These are phyloP conservation scores for Rhynchospora pubera DNA, from an alignment of 176 grass and related monocot genomes.

Conservation along the genomic window DNA sequence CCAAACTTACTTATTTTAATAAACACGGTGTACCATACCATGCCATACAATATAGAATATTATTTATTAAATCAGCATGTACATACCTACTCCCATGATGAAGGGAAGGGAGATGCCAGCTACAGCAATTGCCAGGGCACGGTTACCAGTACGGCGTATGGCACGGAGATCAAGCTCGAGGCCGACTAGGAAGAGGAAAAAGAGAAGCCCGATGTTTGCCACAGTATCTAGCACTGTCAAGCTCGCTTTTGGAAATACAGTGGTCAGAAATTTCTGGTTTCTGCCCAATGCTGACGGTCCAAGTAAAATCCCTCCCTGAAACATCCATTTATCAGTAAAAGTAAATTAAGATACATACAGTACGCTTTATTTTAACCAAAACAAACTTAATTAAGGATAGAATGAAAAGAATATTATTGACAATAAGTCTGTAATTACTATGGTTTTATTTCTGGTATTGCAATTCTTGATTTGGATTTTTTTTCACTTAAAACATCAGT, in stretches of 20 bases:
- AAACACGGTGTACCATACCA: neutral
- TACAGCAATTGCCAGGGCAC: conserved; percentile 30
- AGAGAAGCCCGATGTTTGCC: conserved; percentile 19
- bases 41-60: neutral
- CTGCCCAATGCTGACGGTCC: conserved; percentile 19
- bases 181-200: conserved; percentile 25
- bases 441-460: neutral
- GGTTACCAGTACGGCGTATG: conserved; percentile 33
- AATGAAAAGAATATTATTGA: too few relatives aligned
- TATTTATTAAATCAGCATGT: neutral
- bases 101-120: conserved; percentile 34
- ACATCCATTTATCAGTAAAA: neutral
- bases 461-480: neutral
- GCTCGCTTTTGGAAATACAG: conserved; percentile 14
- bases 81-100: conserved; percentile 29
- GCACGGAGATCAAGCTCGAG: conserved; percentile 27
- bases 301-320: conserved; percentile 18
- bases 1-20: too few relatives aligned
- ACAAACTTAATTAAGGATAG: neutral
- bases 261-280: conserved; percentile 2
- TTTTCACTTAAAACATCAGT: neutral
- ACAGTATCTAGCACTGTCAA: conserved; percentile 18
- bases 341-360: neutral
- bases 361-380: neutral
- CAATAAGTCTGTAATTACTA: neutral